Evolutionary conservation across 306 rosid genomes (phyloP), one percentile per base, ranked within the genome.

Genomic region (Crataegus laevigata): DNA sequence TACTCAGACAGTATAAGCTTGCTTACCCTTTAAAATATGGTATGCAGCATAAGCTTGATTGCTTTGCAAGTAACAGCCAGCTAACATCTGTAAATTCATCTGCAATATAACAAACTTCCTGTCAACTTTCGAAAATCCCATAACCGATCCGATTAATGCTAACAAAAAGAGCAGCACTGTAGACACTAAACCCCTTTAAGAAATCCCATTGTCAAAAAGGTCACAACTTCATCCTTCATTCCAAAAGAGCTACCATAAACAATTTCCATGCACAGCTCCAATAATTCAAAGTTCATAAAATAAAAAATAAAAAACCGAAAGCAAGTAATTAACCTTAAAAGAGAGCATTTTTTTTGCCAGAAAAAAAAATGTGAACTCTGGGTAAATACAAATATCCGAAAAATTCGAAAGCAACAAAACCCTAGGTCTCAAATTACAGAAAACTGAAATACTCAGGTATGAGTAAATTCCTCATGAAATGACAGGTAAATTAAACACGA

Each of bases 1-100:
- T 21, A 38, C 55, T 42, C 59, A 36, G 36, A 61, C 47, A 47
- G 34, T 21, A 84, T 40, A 3, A 3, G 43, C 55, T 59, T 65
- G 13, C 77, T 43, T 89, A 94, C 99, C 99, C 82, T 96, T 96
- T 85, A 96, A 84, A 78, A 96, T 89, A 75, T 90, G 97, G 85
- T 92, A 96, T 1, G 97, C 98, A 32, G 93, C 82, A 82, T 85
- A 86, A 68, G 96, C 91, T 85, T 96, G 98, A 87, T 88, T 92
- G 79, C 77, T 92, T 71, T 86, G 92, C 88, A 96, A 82, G 82
- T 91, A 96, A 82, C 98, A 90, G 78, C 87, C 85, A 72, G 99
- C 98, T 78, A 96, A 80, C 77, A 96, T 85, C 52, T 96, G 99
- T 81, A 88, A 81, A 89, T 96, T 96, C 72, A 80, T 76, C 97